Base-by-base conservation (phyloP, 2,329 filamentous ascomycete species). In the Juglanconis juglandina region DNA sequence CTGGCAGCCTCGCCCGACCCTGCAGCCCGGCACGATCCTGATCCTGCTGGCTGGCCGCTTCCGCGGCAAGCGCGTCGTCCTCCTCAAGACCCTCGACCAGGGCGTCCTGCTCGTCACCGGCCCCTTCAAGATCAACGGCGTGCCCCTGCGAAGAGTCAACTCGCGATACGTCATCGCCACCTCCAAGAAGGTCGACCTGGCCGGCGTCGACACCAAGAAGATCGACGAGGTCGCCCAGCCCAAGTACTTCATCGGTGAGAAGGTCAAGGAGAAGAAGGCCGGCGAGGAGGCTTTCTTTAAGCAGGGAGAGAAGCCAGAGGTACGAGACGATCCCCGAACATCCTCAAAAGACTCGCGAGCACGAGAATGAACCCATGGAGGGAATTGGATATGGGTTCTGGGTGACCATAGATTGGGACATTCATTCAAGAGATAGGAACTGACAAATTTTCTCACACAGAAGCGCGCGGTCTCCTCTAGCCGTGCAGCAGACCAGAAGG, bases 71-170 rank as follows among this genome's bases (percentile, higher is more conserved):
- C 95, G 95, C 79, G 95, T 99, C 75, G 86, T 99, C 76, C 92
- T 98, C 82, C 90, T 99, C 79, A 98, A 98, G 89, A 87, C 89
- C 81, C 93, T 99, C 76, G 86, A 91, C 77, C 92, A 97, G 85
- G 95, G 95, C 83, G 92, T 97, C 70, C 92, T 99, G 79, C 92
- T 99, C 79, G 92, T 99, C 75, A 99, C 95, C 77, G 95, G 95
- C 74, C 95, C 95, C 78, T 99, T 98, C 91, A 99, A 98, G 90
- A 90, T 99, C 84, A 99, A 99, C 85, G 95, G 95, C 81, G 95
- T 99, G 69, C 95, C 95, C 72, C 89, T 99, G 76, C 90, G 95
- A 82, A 88, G 91, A 79, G 91, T 96, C 78, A 96, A 96, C 84
- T 85, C 91, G 77, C 89, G 91, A 81, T 96, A 95, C 82, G 91